Conservation (phyloP, 306 rosid species). For the Sophora flavescens region DNA sequence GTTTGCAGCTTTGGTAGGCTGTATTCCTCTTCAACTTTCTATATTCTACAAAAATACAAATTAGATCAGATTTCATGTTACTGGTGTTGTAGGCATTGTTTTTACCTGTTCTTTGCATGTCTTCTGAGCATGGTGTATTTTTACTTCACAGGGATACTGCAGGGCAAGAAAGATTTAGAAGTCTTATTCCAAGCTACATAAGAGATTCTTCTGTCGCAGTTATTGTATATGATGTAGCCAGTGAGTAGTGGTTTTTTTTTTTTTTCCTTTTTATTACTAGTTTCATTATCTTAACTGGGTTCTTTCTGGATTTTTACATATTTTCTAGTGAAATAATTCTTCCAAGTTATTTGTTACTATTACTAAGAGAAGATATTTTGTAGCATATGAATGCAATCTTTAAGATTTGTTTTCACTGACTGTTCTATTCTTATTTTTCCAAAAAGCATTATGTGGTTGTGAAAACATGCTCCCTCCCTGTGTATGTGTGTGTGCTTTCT, state of each 20-base stretch:
- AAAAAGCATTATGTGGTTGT: background rate
- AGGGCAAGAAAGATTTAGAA: conserved; percentile 87
- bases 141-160: conserved; percentile 77
- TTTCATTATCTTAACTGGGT: conserved; percentile 15
- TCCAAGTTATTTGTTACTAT: background rate
- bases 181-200: conserved; percentile 88
- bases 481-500: background rate
- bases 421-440: background rate
- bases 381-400: background rate
- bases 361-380: background rate
- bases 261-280: background rate
- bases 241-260: conserved; percentile 52
- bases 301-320: background rate
- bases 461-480: conserved; percentile 3
- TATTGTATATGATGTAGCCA: conserved; percentile 79
- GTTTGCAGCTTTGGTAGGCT: conserved; percentile 85
- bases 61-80: background rate
- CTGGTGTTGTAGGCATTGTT: background rate
- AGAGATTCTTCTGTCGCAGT: conserved; percentile 88
- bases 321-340: background rate
- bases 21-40: conserved; percentile 7
- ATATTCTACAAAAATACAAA: background rate
- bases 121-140: background rate
- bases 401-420: background rate
- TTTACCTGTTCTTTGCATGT: conserved; percentile 8